These are phyloP conservation scores for Penicillium italicum DNA, from an alignment of 2,329 filamentous ascomycete species.

Conservation along the genomic window DNA sequence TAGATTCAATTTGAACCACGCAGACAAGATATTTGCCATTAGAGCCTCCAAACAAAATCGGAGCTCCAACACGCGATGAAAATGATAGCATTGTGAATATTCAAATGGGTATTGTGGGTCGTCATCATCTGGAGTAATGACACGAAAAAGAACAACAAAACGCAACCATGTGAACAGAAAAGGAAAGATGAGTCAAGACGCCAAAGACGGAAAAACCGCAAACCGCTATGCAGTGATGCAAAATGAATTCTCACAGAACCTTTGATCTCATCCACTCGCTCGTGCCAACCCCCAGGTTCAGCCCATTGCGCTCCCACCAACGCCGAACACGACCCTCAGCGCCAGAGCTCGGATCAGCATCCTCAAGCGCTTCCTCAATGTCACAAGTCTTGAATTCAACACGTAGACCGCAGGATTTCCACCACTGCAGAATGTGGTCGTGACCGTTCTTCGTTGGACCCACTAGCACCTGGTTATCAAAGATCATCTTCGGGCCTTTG, in stretches of 20 bases:
- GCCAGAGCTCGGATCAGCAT: constrained; percentile 62
- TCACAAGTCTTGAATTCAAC: constrained; percentile 95
- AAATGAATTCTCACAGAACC: constrained; percentile 52
- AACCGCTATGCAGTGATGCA: constrained; percentile 1
- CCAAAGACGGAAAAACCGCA: background rate
- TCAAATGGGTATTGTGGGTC: constrained; percentile 25
- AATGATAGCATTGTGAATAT: constrained; percentile 13
- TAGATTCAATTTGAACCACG: background rate
- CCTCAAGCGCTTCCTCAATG: constrained; percentile 90
- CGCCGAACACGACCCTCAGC: constrained; percentile 69
- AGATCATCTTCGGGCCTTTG: constrained; percentile 72
- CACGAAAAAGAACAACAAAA: constrained; percentile 2
- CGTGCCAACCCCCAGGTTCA: constrained; percentile 76
- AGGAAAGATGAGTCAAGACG: constrained; percentile 2
- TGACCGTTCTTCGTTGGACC: constrained; percentile 85
- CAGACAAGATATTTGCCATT: constrained; percentile 2
- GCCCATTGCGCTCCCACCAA: constrained; percentile 85
- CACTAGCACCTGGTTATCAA: constrained; percentile 78
- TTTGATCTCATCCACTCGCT: constrained; percentile 87
- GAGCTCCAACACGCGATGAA: background rate
- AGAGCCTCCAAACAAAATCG: background rate
- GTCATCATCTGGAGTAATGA: constrained; percentile 18
- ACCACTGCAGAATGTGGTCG: constrained; percentile 85
- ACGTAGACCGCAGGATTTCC: constrained; percentile 67
- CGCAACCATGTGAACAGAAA: constrained; percentile 1